Conservation (phyloP, 192 early-diverging fungal genomes). For the Rhizoclosmatium globosum region DNA sequence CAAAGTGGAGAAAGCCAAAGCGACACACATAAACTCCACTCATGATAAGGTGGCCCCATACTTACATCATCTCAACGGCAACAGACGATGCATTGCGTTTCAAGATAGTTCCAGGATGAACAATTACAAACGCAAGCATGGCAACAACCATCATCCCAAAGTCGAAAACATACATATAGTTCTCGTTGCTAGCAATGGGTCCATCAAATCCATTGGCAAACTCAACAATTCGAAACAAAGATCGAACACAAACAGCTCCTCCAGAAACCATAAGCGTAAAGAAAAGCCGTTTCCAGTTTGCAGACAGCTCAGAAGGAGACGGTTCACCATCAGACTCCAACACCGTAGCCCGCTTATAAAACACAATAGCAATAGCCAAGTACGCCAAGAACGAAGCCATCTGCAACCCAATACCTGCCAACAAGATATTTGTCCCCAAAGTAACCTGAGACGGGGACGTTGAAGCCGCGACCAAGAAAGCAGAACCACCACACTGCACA, state of each 20-base stretch:
- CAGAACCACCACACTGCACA: slow-evolving; percentile 31
- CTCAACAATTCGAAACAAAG: slow-evolving; percentile 42
- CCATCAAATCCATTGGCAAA: slow-evolving; percentile 34
- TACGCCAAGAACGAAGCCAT: slow-evolving; percentile 32
- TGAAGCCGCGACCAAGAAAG: slow-evolving; percentile 3
- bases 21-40: too few species aligned
- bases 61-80: too few species aligned
- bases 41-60: too few species aligned
- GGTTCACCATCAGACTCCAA: not conserved
- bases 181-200: slow-evolving; percentile 38
- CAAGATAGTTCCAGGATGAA: slow-evolving; percentile 30
- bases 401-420: slow-evolving; percentile 40
- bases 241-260: slow-evolving; percentile 21
- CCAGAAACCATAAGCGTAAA: not conserved
- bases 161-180: slow-evolving; percentile 42
- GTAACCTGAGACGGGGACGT: not conserved
- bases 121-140: slow-evolving; percentile 16
- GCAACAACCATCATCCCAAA: slow-evolving; percentile 35
- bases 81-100: too few species aligned
- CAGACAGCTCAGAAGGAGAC: not conserved
- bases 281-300: slow-evolving; percentile 2
- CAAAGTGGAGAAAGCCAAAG: too few species aligned
- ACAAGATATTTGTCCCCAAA: slow-evolving; percentile 24
- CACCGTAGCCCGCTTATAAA: slow-evolving; percentile 4
- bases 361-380: slow-evolving; percentile 24